A percentile compares a stretch with the other conserved stretches of the same genome.
Evolutionary conservation across 2,329 filamentous ascomycete species (phyloP).

Genomic region (Colletotrichum sp.): DNA sequence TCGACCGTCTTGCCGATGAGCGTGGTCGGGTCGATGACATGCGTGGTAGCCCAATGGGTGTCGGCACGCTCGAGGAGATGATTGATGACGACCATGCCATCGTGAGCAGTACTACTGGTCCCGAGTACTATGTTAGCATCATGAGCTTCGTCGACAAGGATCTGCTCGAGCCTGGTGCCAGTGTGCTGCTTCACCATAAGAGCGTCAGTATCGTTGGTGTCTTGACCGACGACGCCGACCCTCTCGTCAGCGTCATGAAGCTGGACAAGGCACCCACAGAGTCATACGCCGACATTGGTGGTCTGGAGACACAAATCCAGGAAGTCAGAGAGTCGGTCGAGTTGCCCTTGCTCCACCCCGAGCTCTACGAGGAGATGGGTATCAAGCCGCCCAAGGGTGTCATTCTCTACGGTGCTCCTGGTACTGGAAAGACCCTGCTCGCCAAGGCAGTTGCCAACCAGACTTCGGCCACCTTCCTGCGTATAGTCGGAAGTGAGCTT

Average conservation of each 20-base stretch:
- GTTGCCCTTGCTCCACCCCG: conserved; percentile 90
- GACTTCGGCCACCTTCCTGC: conserved; percentile 97
- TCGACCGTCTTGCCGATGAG: conserved; percentile 92
- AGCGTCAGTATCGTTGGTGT: conserved; percentile 98
- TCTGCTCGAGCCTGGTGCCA: conserved; percentile 92
- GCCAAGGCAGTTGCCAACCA: conserved; percentile 99
- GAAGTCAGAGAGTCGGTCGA: conserved; percentile 98
- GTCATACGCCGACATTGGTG: conserved; percentile 98
- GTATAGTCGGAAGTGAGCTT: conserved; percentile 97
- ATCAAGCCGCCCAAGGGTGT: conserved; percentile 99
- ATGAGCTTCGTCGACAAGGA: conserved; percentile 99
- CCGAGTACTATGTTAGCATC: conserved; percentile 99
- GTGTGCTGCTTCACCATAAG: conserved; percentile 95
- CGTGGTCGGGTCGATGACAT: conserved; percentile 95
- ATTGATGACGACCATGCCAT: conserved; percentile 99
- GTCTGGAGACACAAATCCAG: conserved; percentile 92
- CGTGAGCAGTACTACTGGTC: conserved; percentile 94
- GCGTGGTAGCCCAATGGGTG: conserved; percentile 98
- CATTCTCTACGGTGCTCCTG: conserved; percentile 95
- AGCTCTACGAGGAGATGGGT: conserved; percentile 99
- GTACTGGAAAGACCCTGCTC: conserved; percentile 96
- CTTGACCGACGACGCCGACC: conserved; percentile 93
- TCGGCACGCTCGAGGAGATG: conserved; percentile 96
- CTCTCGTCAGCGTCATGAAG: conserved; percentile 98
- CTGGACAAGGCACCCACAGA: conserved; percentile 98